Base-by-base conservation (phyloP, 2,329 filamentous ascomycete species). In the Colletotrichum tanaceti region DNA sequence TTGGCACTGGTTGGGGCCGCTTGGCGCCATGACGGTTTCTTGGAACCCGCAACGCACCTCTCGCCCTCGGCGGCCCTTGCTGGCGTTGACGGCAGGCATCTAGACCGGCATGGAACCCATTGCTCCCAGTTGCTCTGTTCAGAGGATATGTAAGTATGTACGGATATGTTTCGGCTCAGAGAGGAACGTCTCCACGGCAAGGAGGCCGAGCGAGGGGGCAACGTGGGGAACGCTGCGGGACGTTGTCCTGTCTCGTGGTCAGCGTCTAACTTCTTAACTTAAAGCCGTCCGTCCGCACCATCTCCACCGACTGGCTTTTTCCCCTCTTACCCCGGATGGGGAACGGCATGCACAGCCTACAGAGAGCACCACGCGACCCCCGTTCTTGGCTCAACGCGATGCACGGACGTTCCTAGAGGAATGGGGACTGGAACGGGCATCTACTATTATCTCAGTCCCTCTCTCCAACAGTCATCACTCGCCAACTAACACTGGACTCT, bases 21-120 rank as follows among this genome's bases (percentile, higher is more conserved):
- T 68, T 68, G 66, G 66, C 66, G n/a, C 55, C n/a, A 52, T 55
- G 38, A 55, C 62, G 35, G 57, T 54, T 55, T 57, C 50, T 65
- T 68, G 62, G 49, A 59, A 52, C 50, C 62, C 62, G 50, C 32
- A 28, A 57, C 10, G 50, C 57, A 60, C 9, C 20, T 65, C 38
- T n/a, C n/a, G 55, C 62, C 47, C 43, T 68, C 62, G 24, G 62
- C 55, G 28, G 38, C 43, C 43, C n/a, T 13, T 60, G 35, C 14
- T 60, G 11, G 55, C 41, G 43, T 43, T 39, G 16, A 60, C 49
- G 32, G 52, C n/a, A n/a, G n/a, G n/a, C n/a, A 57, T 58, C 66
- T 46, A 65, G 55, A 65, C 47, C 35, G 43, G 6, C 49, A 59
- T 35, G 28, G 22, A 49, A 52, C 24, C 44, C 38, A 20, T 10